Evolutionary conservation across 2,329 filamentous ascomycete species (phyloP).

Genomic region (Shiraia bambusicola): DNA sequence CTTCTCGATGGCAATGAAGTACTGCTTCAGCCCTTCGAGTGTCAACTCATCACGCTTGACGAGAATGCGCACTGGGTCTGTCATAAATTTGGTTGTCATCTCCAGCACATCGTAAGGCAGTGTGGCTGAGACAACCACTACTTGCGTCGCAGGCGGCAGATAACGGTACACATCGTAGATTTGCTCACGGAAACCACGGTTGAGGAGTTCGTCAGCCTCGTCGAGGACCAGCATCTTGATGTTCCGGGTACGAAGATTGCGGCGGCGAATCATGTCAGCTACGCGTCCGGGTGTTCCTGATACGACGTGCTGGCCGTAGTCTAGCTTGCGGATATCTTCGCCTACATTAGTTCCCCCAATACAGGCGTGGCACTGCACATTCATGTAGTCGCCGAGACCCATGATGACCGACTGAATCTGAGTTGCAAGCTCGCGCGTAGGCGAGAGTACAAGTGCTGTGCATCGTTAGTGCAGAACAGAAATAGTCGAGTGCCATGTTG

Average conservation of each 20-base stretch:
- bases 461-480: constrained; percentile 13
- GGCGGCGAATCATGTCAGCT: constrained; percentile 77
- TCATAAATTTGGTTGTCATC: constrained; percentile 99
- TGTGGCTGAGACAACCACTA: constrained; percentile 96
- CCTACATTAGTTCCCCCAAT: constrained; percentile 98
- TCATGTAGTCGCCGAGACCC: constrained; percentile 99
- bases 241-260: constrained; percentile 70
- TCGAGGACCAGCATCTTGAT: constrained; percentile 80
- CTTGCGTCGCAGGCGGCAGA: constrained; percentile 92
- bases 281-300: constrained; percentile 97
- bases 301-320: constrained; percentile 96
- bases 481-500: no score
- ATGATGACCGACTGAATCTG: constrained; percentile 99
- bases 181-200: constrained; percentile 95
- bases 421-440: constrained; percentile 92
- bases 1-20: constrained; percentile 98
- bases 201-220: constrained; percentile 77
- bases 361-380: constrained; percentile 97
- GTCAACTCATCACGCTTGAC: constrained; percentile 99
- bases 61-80: constrained; percentile 90
- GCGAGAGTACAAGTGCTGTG: constrained; percentile 84
- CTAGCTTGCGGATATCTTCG: constrained; percentile 95
- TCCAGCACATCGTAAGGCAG: constrained; percentile 97
- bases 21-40: constrained; percentile 95
- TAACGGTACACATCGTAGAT: constrained; percentile 99